Conservation (phyloP, 1,139 yeast genomes). For the Candida mesenterica region DNA sequence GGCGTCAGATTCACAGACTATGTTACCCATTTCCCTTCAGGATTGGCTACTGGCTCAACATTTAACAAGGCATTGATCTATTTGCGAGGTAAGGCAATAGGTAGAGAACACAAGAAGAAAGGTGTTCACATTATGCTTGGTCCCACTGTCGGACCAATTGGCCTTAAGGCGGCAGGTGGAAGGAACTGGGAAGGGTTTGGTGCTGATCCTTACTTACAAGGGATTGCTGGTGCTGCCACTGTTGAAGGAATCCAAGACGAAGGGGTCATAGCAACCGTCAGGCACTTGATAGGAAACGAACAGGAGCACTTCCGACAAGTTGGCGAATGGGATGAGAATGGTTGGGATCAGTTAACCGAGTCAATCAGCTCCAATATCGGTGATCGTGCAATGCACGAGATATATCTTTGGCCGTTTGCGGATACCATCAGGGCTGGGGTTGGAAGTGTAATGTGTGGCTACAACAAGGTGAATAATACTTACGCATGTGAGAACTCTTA, state of each 20-base stretch:
- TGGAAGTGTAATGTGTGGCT: conserved; percentile 63
- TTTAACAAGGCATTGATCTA: conserved; percentile 54
- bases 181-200: conserved; percentile 70
- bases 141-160: conserved; percentile 65
- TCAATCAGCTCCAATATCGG: conserved; percentile 54
- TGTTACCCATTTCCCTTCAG: conserved; percentile 58
- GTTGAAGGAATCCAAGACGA: conserved; percentile 58
- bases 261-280: conserved; percentile 55
- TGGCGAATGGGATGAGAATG: conserved; percentile 51
- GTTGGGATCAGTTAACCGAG: conserved; percentile 39
- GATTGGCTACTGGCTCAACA: conserved; percentile 57
- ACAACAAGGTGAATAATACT: conserved; percentile 57
- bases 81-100: conserved; percentile 57
- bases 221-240: conserved; percentile 52
- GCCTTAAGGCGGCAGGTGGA: conserved; percentile 62
- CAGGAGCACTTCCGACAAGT: conserved; percentile 65
- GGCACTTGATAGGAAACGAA: conserved; percentile 60
- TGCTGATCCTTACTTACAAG: conserved; percentile 62
- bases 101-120: conserved; percentile 52
- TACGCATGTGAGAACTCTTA: conserved; percentile 64
- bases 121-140: conserved; percentile 64
- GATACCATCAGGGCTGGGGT: conserved; percentile 61
- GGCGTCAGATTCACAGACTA: conserved; percentile 62
- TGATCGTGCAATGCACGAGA: conserved; percentile 62
- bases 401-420: conserved; percentile 67